A percentile compares a stretch with the other conserved stretches of the same genome.
Evolutionary conservation across 1,284 basidiomycete genomes (phyloP).

Genomic region (Malassezia equina): DNA sequence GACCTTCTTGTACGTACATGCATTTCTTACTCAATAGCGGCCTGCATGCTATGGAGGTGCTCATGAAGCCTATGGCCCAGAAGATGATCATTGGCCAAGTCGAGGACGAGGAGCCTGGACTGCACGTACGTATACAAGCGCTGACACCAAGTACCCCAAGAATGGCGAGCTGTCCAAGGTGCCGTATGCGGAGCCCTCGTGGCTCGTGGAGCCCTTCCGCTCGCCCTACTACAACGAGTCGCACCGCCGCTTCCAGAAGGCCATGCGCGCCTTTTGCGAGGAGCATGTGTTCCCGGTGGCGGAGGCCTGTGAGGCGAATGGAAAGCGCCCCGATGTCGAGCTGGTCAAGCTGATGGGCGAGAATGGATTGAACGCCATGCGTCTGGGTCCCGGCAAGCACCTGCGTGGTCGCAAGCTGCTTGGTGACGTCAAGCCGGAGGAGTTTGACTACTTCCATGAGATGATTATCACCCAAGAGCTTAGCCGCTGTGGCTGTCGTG

Average conservation of each 20-base stretch:
- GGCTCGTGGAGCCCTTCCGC: slow-evolving; percentile 34
- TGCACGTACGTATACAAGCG: slow-evolving; percentile 19
- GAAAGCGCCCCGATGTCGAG: slow-evolving; percentile 43
- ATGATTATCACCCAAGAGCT: slow-evolving; percentile 74
- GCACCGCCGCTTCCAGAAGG: slow-evolving; percentile 47
- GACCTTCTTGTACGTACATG: slow-evolving; percentile 31
- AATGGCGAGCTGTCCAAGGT: slow-evolving; percentile 39
- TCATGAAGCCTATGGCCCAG: slow-evolving; percentile 34
- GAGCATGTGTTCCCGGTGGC: slow-evolving; percentile 24
- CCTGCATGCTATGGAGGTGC: slow-evolving; percentile 43
- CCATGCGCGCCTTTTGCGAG: slow-evolving; percentile 46
- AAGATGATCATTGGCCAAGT: slow-evolving; percentile 40
- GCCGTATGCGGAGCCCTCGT: slow-evolving; percentile 44
- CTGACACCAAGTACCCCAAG: slow-evolving; percentile 11
- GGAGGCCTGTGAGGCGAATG: slow-evolving; percentile 38
- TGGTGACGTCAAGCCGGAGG: slow-evolving; percentile 74
- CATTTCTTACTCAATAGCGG: slow-evolving; percentile 19
- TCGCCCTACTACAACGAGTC: slow-evolving; percentile 49
- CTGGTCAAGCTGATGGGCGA: slow-evolving; percentile 47
- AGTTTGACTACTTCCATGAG: slow-evolving; percentile 78
- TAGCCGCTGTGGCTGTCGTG: slow-evolving; percentile 62
- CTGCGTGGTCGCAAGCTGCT: slow-evolving; percentile 70
- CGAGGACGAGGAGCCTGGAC: slow-evolving; percentile 38
- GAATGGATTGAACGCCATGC: slow-evolving; percentile 66
- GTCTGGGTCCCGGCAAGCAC: slow-evolving; percentile 68